Evolutionary conservation across 192 early-diverging fungal genomes (phyloP), one percentile per base, ranked within the genome.

Genomic region (Podila minutissima): DNA sequence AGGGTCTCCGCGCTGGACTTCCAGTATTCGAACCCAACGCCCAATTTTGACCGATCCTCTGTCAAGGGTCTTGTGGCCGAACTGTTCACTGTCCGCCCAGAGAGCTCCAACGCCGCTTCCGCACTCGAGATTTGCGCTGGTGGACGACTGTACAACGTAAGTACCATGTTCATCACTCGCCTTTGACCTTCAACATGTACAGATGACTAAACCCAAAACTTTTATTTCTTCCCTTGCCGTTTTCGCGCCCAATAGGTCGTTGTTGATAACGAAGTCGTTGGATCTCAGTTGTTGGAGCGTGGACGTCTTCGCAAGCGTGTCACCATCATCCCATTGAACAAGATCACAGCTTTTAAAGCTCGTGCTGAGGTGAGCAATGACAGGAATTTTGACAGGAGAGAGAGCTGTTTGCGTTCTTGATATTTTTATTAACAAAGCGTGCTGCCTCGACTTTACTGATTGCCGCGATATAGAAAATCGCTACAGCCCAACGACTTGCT

Each of bases 91-190:
- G 84, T 99, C n/a, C 88, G 87, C 38, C 85, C 92, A 62, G 88
- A 94, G 46, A 77, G 94, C 69, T 72, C 74, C 22, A 81, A 93
- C 53, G 87, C 88, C 15, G 83, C 93, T 0, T 92, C 91, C 19
- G 98, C 98, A 1, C 85, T 99, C 12, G 98, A 99, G 77, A 92
- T 98, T 67, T 94, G 92, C 59, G 98, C 98, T n/a, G 96, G 97
- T 55, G 95, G 95, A 5, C 87, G 90, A 62, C 88, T 99, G 19
- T 98, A 95, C 82, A 97, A 98, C 81, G 97, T 94, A 85, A 57
- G 55, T 20, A 5, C 28, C 12, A 1, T 4, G 2, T 20, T 55
- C 2, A 12, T 31, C 10, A 7, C 31, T 59, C 26, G 57, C 12
- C 22, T 2, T 46, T 70, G 41, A 46, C 4, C 13, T 33, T 35